A percentile compares a stretch with the other conserved stretches of the same genome.
phyloP scores from a whole-genome alignment of 805 yeast genomes.

The Spathaspora arborariae region DNA sequence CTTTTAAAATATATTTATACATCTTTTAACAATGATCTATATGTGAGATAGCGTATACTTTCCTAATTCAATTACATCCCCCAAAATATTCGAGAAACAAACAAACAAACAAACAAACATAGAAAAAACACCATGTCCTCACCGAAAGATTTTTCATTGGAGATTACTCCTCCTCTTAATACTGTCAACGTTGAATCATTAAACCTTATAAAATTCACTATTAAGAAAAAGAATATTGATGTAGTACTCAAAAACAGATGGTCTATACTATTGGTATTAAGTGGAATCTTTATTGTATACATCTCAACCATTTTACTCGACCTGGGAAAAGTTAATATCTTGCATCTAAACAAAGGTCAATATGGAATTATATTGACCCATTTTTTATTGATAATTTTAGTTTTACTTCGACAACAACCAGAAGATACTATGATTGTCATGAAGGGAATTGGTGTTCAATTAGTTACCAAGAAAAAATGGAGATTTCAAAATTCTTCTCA shows the following conservation, averaged over 20 bases:
- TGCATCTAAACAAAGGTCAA: not conserved
- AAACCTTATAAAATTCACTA: conserved; percentile 17
- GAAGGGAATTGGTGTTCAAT: conserved; percentile 46
- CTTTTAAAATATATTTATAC: not conserved
- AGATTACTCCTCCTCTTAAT: conserved; percentile 19
- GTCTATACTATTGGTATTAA: conserved; percentile 5
- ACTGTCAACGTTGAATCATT: conserved; percentile 6
- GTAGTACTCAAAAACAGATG: conserved; percentile 5
- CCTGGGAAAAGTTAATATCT: not conserved
- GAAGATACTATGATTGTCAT: conserved; percentile 43
- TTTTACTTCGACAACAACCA: conserved; percentile 26
- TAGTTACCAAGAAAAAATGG: conserved; percentile 28
- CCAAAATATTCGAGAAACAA: not conserved
- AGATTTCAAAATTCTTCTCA: conserved; percentile 14
- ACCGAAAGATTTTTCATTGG: conserved; percentile 25
- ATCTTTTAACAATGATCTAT: conserved; percentile 8
- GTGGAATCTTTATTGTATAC: conserved; percentile 3
- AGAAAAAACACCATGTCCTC: conserved; percentile 22
- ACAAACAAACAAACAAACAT: not conserved
- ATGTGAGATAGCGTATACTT: conserved; percentile 6
- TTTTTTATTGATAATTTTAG: conserved; percentile 1
- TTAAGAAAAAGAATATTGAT: conserved; percentile 9
- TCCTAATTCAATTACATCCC: not conserved
- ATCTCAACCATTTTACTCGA: not conserved
- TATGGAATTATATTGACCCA: not conserved